phyloP scores from a whole-genome alignment of 345 rosid species.

The Pseudoturritis turrita region DNA sequence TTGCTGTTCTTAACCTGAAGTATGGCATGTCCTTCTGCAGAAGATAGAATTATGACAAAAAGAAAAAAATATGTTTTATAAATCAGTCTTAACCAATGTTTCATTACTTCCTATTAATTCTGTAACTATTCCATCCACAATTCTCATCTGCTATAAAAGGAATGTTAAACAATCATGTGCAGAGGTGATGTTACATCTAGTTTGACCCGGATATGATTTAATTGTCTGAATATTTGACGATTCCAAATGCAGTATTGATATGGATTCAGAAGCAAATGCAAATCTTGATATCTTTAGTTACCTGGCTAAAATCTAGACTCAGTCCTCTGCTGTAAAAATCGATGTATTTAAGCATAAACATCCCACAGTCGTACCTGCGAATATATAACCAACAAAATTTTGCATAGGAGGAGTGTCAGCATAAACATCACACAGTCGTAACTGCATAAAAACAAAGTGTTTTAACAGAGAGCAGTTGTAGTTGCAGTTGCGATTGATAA shows the following conservation, averaged over 20 bases:
- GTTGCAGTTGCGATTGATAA: neutral
- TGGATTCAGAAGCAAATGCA: neutral
- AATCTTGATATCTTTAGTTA: constrained; percentile 3
- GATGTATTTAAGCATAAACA: constrained; percentile 91
- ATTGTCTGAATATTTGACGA: neutral
- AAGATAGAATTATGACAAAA: neutral
- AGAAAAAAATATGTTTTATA: neutral
- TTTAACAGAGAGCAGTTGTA: neutral
- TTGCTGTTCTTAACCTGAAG: constrained; percentile 82
- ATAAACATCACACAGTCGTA: too few species aligned
- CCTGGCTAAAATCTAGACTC: constrained; percentile 77
- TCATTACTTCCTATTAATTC: neutral
- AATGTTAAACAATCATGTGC: too few species aligned
- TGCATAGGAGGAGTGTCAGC: neutral
- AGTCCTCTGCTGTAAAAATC: constrained; percentile 85
- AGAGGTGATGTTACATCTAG: too few species aligned
- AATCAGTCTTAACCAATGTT: neutral
- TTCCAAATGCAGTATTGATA: neutral
- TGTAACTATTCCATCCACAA: neutral
- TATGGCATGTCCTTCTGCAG: constrained; percentile 78
- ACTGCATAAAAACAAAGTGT: neutral
- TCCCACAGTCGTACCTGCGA: constrained; percentile 79
- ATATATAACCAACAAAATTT: neutral
- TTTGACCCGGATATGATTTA: neutral
- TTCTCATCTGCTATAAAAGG: too few species aligned